Evolutionary conservation across 306 rosid species (phyloP).

Genomic region (apple (Malus domestica)): DNA sequence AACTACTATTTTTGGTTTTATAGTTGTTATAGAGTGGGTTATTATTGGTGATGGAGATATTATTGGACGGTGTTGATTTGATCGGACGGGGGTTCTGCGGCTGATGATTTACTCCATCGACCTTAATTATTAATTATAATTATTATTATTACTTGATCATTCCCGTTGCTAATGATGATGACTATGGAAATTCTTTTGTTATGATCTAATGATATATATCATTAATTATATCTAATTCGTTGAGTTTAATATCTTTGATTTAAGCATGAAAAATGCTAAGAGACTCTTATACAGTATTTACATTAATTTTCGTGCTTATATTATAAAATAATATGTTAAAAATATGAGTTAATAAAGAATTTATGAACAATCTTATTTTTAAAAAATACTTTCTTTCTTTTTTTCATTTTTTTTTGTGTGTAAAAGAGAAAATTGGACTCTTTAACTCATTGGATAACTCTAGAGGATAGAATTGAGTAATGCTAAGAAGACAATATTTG

Average conservation of each 20-base stretch:
- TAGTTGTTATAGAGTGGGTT: not conserved
- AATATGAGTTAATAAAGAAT: no score
- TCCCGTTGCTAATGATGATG: not conserved
- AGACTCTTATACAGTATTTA: no score
- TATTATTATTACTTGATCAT: not conserved
- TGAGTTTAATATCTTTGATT: not conserved
- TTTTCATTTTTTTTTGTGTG: not conserved
- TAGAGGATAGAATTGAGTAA: no score
- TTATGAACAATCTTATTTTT: no score
- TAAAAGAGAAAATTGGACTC: not conserved
- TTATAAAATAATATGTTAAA: no score
- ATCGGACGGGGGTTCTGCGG: not conserved
- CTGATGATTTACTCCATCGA: not conserved
- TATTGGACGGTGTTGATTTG: not conserved
- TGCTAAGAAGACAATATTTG: no score
- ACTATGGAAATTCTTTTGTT: not conserved
- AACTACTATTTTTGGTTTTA: not conserved
- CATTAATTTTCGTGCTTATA: no score
- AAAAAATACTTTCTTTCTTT: not conserved
- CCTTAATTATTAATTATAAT: not conserved
- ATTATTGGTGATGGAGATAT: not conserved
- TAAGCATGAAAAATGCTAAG: not conserved
- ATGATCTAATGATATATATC: not conserved
- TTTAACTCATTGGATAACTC: not conserved
- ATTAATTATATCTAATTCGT: not conserved